Conservation (phyloP, 768 basidiomycete species). For the Phanerodontia chrysosporium region DNA sequence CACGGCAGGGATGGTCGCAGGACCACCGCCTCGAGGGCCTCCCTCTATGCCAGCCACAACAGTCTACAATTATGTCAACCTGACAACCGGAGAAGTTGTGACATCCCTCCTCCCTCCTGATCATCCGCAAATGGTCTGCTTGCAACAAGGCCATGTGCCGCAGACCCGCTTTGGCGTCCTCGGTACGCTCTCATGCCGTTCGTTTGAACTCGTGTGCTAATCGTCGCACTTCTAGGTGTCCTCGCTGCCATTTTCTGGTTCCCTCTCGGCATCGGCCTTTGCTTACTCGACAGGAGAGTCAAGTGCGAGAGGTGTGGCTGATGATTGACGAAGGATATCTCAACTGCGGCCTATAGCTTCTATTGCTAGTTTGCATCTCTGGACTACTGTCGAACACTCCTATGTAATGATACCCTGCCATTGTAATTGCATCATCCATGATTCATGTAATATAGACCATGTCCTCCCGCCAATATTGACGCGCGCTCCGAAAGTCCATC, state of each 20-base stretch:
- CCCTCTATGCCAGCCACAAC: conserved; percentile 39
- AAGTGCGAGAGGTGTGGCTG: conserved; percentile 52
- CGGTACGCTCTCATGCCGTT: conserved; percentile 43
- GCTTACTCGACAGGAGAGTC: conserved; percentile 69
- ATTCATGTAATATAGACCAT: neutral
- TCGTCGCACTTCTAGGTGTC: conserved; percentile 45
- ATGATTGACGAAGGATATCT: conserved; percentile 27
- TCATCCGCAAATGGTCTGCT: conserved; percentile 81
- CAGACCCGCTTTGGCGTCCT: conserved; percentile 66
- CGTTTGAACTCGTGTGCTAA: conserved; percentile 5
- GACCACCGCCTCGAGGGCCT: no score
- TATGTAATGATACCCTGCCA: neutral
- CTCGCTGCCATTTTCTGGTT: conserved; percentile 87
- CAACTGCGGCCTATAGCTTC: neutral
- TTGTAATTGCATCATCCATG: neutral
- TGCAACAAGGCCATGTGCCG: conserved; percentile 74
- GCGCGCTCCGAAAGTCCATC: neutral
- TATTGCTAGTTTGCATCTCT: neutral
- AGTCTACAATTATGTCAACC: conserved; percentile 69
- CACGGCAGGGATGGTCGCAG: conserved; percentile 10
- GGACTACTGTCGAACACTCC: neutral
- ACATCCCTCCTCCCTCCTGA: conserved; percentile 67
- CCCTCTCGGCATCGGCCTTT: conserved; percentile 75
- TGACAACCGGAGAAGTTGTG: conserved; percentile 37
- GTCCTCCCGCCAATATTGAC: neutral